Percentiles rank a stretch among this genome's conserved stretches.
Evolutionary conservation across 139 green algal species (phyloP).

Genomic region (Ettlia oleoabundans): DNA sequence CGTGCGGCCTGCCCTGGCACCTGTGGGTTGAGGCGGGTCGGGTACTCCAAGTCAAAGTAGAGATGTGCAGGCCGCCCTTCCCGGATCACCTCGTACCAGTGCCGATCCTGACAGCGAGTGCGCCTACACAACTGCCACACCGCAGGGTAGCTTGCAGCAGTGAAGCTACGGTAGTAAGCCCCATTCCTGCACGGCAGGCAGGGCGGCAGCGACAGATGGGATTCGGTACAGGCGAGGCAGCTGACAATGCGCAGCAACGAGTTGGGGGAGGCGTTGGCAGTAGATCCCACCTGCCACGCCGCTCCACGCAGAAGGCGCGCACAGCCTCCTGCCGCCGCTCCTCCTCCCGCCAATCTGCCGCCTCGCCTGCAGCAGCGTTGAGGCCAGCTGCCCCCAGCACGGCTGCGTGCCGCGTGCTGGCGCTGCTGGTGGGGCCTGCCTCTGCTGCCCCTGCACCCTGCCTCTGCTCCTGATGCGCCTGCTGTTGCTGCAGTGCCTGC

Average conservation of each 20-base stretch:
- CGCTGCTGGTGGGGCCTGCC: not conserved
- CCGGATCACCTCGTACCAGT: slow-evolving; percentile 77
- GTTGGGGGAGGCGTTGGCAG: not conserved
- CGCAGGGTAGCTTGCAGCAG: slow-evolving; percentile 41
- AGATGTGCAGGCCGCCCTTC: slow-evolving; percentile 81
- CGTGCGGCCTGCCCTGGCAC: not conserved
- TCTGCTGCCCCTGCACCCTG: not conserved
- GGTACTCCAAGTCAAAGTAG: slow-evolving; percentile 92
- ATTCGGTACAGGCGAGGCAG: not conserved
- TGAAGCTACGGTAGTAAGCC: slow-evolving; percentile 50
- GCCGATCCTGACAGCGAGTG: slow-evolving; percentile 24
- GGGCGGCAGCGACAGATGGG: not conserved
- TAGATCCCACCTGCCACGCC: slow-evolving; percentile 1
- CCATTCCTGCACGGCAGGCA: not conserved
- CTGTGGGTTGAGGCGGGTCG: slow-evolving; percentile 54
- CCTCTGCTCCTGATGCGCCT: not conserved
- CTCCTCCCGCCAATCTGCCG: not conserved
- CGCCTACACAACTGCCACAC: slow-evolving; percentile 48
- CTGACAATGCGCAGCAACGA: not conserved
- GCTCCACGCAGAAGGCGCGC: slow-evolving; percentile 58
- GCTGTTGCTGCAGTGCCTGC: not conserved
- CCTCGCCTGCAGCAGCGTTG: not conserved
- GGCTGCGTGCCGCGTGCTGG: not conserved
- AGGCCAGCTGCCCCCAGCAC: not conserved
- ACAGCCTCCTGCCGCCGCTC: slow-evolving; percentile 23